Conservation (phyloP, 139 green algal genomes). For the Micractinium sp. region DNA sequence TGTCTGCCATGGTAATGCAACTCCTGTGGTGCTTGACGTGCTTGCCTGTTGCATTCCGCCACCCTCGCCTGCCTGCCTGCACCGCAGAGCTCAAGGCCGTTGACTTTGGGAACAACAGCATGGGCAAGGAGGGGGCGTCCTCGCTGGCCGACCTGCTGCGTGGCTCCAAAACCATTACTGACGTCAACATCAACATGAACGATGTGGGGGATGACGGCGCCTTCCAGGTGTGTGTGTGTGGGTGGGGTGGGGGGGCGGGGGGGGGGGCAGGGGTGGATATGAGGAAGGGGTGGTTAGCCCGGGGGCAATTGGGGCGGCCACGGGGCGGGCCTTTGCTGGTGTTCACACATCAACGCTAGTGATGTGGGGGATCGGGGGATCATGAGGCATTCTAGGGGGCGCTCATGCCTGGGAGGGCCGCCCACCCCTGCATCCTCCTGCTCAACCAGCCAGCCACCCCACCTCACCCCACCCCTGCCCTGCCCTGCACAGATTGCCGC, state of each 20-base stretch:
- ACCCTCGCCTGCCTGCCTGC: too few relatives aligned
- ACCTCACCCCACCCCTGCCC: too few relatives aligned
- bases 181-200: constrained; percentile 98
- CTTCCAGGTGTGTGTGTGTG: constrained; percentile 60
- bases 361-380: not conserved
- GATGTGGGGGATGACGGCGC: constrained; percentile 87
- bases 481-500: constrained; percentile 58
- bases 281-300: not conserved
- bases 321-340: too few relatives aligned
- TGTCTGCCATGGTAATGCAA: too few relatives aligned
- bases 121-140: constrained; percentile 71
- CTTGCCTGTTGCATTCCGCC: not conserved
- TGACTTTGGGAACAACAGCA: constrained; percentile 95
- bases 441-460: too few relatives aligned
- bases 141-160: constrained; percentile 80
- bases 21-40: too few relatives aligned
- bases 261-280: not conserved
- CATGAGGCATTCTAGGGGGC: not conserved
- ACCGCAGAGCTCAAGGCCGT: constrained; percentile 62
- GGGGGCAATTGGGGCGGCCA: too few relatives aligned
- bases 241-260: too few relatives aligned
- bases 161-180: constrained; percentile 65
- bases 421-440: too few relatives aligned
- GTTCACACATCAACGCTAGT: not conserved
- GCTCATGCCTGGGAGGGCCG: not conserved